Conservation (phyloP, 163 green algal genomes). For the Trebouxiophyceae sp. region DNA sequence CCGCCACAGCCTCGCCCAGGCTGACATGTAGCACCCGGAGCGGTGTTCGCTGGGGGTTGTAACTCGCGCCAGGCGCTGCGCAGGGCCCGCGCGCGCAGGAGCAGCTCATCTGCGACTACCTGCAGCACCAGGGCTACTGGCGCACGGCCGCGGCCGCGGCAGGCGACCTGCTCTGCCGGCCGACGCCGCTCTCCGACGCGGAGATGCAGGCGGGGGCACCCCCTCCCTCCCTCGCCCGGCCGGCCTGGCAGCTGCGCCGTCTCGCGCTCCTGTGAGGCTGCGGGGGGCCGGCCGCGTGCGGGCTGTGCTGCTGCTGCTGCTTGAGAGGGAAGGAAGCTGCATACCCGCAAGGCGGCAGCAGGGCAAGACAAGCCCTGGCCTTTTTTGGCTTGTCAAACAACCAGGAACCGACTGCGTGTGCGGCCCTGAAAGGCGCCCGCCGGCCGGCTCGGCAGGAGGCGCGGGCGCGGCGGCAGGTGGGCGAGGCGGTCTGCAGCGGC, state of each 20-base stretch:
- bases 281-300: no score
- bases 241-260: neutral
- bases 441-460: conserved; percentile 4
- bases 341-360: no score
- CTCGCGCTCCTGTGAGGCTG: neutral
- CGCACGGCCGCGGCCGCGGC: conserved; percentile 44
- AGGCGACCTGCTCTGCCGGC: conserved; percentile 40
- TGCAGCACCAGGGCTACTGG: conserved; percentile 66
- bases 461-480: conserved; percentile 14
- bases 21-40: neutral
- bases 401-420: neutral
- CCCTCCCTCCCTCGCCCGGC: neutral
- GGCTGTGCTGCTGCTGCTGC: no score
- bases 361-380: neutral
- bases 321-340: no score
- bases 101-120: conserved; percentile 66
- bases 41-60: neutral
- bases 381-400: neutral
- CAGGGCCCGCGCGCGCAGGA: conserved; percentile 17
- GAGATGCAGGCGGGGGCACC: neutral
- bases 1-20: neutral
- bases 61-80: neutral
- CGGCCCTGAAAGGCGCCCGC: neutral
- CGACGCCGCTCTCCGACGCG: conserved; percentile 3
- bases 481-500: conserved; percentile 34